A percentile compares a stretch with the other conserved stretches of the same genome.
Conservation (phyloP, 306 rosid genomes). For the Lagenaria siceraria region DNA sequence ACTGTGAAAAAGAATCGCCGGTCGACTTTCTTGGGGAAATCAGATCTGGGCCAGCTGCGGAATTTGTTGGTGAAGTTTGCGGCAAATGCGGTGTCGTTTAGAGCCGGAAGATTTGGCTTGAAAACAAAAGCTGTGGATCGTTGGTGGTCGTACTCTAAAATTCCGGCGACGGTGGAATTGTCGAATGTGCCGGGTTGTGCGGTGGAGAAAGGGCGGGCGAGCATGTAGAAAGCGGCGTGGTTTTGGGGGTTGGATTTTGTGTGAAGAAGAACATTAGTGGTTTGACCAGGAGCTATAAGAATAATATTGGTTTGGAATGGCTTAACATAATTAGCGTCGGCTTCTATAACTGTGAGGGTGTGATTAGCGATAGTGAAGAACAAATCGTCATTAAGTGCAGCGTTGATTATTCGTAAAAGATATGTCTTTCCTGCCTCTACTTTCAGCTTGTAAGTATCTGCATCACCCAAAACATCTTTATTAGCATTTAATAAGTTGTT, state of each 20-base stretch:
- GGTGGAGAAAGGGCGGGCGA: slow-evolving; percentile 41
- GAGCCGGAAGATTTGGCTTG: slow-evolving; percentile 36
- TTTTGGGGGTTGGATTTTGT: slow-evolving; percentile 40
- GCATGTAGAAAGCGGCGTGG: slow-evolving; percentile 43
- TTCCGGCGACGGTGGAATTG: slow-evolving; percentile 54
- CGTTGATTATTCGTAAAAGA: too few species aligned
- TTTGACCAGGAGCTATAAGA: slow-evolving; percentile 54
- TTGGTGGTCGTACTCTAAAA: slow-evolving; percentile 38
- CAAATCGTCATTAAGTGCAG: slow-evolving; percentile 38
- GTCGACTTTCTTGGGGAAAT: slow-evolving; percentile 54
- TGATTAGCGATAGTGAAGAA: slow-evolving; percentile 69
- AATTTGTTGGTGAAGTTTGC: slow-evolving; percentile 31
- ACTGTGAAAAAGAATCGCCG: slow-evolving; percentile 44
- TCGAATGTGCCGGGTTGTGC: slow-evolving; percentile 49
- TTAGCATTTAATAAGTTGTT: too few species aligned
- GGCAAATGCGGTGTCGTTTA: slow-evolving; percentile 53
- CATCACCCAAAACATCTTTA: too few species aligned
- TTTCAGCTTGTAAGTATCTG: slow-evolving; percentile 43
- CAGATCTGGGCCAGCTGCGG: slow-evolving; percentile 18
- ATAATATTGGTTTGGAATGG: slow-evolving; percentile 9
- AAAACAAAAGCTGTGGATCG: slow-evolving; percentile 18
- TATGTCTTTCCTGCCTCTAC: slow-evolving; percentile 28
- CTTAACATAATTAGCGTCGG: slow-evolving; percentile 16
- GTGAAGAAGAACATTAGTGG: slow-evolving; percentile 47
- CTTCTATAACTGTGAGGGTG: slow-evolving; percentile 42